Base-by-base conservation (phyloP, 2,329 filamentous ascomycete genomes). In the Ceratocystis smalleyi region DNA sequence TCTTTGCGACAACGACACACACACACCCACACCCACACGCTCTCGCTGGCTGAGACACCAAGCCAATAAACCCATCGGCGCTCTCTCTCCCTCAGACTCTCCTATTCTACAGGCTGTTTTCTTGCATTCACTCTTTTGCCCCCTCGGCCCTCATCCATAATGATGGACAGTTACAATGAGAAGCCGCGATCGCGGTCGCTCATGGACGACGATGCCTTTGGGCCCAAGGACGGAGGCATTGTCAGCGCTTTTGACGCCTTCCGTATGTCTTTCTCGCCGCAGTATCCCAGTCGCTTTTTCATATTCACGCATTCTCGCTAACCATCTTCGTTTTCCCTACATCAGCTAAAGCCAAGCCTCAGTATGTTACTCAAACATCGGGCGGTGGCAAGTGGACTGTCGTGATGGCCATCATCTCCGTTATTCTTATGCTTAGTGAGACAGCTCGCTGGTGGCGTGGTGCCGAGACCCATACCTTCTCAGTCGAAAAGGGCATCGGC, bases 221-320 rank as follows among this genome's bases (percentile, higher is more conserved):
- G 83, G 71, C 85, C 89, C 70, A 86, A 86, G 72, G 47, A 62
- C 7, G 79, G 83, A 64, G 79, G 76, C 74, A 82, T 86, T 65
- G 83, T 95, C 71, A 86, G 86, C 75, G 91, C 92, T 66, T 99
- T 99, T 75, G 94, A 99, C 78, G 92, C 91, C 69, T 99, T 99
- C 74, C 92, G 91, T 96, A 83, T 73, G 88, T 70, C 27, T 8
- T 24, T 30, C 43, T 40, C 22, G 17, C 30, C 51, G 40, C 10
- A n/a, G 6, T 49, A 3, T 49, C 22, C 12, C 22, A 12, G 3
- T 54, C 3, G 2, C 8, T 19, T 12, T 24, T 24, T 27, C 12
- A 15, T 15, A 15, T 4, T 40, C 5, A 40, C 35, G 35, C 35
- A 40, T 40, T 40, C 35, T 40, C 4, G 35, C 35, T 40, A 40